Evolutionary conservation across 495 filamentous ascomycete species (phyloP), one percentile per base, ranked within the genome.

Genomic region (Penicillium arizonense): DNA sequence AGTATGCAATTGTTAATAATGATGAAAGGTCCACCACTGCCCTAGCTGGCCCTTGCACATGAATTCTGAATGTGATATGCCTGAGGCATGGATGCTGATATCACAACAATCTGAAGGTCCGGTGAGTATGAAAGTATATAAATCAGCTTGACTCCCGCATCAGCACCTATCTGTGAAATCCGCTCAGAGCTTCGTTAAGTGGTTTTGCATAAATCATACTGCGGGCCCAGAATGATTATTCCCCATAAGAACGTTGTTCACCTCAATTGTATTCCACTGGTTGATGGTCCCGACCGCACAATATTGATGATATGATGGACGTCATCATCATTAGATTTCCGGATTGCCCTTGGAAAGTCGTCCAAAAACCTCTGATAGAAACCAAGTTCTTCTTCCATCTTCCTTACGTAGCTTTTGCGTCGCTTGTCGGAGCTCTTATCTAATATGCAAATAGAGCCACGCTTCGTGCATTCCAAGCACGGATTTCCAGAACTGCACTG

Each of bases 281-380:
- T 24, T n/a, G 41, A 44, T 13, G 41, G 24, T 13, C 41, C 41
- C 41, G 41, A 44, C 41, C 41, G 41, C 41, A 44, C 41, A 24
- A 28, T 26, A 28, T 44, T n/a, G 23, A 44, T 44, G 6, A 44
- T 44, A 16, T 44, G 41, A n/a, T 44, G 41, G 23, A 28, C 20
- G 11, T 26, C 41, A 30, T 23, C 41, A 23, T 44, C 21, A 28
- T 13, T 28, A 44, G 41, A 44, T 1, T 4, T 13, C 41, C 41
- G 41, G 1, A 44, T 44, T 3, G 10, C 1, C 41, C 7, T 7
- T 2, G 24, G 14, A 21, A 44, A 44, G 8, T 30, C 41, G 23
- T 44, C 41, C 41, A 44, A 24, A 23, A 44, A 30, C 26, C 26
- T 21, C 23, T 44, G 41, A 28, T 44, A 44, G 20, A 11, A 28